Percentiles rank a stretch among this genome's conserved stretches.
phyloP scores from a whole-genome alignment of 2,329 filamentous ascomycete genomes.

The Biscogniauxia sp. region DNA sequence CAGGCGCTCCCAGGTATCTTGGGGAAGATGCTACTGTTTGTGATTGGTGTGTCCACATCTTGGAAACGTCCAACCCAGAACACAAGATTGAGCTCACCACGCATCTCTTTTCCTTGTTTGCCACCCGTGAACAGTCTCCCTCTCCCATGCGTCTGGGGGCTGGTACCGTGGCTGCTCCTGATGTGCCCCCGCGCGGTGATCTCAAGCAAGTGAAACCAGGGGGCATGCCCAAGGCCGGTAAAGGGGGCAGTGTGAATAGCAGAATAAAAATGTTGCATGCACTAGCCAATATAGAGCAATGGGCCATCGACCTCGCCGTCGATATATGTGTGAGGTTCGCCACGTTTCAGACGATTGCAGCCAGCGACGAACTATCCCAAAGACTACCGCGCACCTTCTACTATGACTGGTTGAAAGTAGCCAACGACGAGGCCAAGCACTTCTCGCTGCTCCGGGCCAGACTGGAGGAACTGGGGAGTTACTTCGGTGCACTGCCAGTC shows the following conservation, averaged over 20 bases:
- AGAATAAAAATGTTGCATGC: conserved; percentile 46
- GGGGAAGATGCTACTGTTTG: conserved; percentile 42
- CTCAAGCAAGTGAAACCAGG: conserved; percentile 38
- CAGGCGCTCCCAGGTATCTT: conserved; percentile 29
- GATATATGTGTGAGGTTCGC: conserved; percentile 47
- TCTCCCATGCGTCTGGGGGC: conserved; percentile 42
- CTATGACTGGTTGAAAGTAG: conserved; percentile 47
- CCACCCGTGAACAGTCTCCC: conserved; percentile 35
- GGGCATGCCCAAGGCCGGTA: conserved; percentile 39
- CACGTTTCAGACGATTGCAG: conserved; percentile 37
- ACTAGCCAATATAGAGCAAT: conserved; percentile 47
- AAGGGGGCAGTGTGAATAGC: conserved; percentile 42
- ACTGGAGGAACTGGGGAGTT: conserved; percentile 43
- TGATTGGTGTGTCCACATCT: conserved; percentile 45
- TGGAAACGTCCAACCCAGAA: conserved; percentile 43
- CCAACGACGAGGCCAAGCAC: conserved; percentile 46
- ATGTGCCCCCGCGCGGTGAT: conserved; percentile 40
- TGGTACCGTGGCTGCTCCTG: conserved; percentile 36
- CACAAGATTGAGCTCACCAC: conserved; percentile 46
- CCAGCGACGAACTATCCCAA: conserved; percentile 16
- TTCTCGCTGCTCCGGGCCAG: conserved; percentile 44
- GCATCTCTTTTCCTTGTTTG: conserved; percentile 41
- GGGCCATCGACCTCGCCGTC: conserved; percentile 47
- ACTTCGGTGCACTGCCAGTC: conserved; percentile 43
- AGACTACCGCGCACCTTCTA: conserved; percentile 43